Conservation (phyloP, 148 eudicot genomes). For the Rhododendron molle region DNA sequence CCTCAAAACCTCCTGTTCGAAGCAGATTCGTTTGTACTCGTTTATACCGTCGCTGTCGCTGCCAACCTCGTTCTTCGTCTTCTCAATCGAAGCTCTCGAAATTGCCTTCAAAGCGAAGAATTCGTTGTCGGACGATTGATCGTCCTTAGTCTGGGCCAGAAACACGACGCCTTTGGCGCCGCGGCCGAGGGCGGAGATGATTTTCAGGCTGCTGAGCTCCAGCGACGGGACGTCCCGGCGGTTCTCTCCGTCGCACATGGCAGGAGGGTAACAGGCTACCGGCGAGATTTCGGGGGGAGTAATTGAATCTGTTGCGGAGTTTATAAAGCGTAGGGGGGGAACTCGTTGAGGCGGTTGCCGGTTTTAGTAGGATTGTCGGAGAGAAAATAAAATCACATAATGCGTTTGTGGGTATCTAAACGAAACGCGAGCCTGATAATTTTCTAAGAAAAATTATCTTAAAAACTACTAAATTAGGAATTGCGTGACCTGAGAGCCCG, state of each 20-base stretch:
- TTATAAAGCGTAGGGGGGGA: not conserved
- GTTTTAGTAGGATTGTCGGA: not conserved
- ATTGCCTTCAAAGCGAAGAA: conserved; percentile 51
- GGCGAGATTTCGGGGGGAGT: not conserved
- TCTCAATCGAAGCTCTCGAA: conserved; percentile 33
- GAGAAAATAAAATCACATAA: not conserved
- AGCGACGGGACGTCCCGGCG: conserved; percentile 20
- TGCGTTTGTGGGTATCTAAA: too few species aligned
- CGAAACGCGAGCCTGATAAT: too few species aligned
- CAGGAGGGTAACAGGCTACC: not conserved
- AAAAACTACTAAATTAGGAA: too few species aligned
- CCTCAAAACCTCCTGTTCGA: conserved; percentile 62
- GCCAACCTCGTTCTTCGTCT: conserved; percentile 15
- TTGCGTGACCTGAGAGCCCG: not conserved
- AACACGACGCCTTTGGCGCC: conserved; percentile 78
- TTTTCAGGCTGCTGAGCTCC: conserved; percentile 28
- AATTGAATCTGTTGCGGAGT: not conserved
- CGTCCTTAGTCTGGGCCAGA: conserved; percentile 22
- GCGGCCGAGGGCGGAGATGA: conserved; percentile 47
- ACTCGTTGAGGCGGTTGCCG: not conserved
- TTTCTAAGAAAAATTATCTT: too few species aligned
- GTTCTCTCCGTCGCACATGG: conserved; percentile 16
- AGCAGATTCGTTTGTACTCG: conserved; percentile 36
- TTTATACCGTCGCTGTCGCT: conserved; percentile 12
- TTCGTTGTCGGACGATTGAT: conserved; percentile 16